Conservation (phyloP, 2,329 filamentous ascomycete species). For the Penicillium sp. region DNA sequence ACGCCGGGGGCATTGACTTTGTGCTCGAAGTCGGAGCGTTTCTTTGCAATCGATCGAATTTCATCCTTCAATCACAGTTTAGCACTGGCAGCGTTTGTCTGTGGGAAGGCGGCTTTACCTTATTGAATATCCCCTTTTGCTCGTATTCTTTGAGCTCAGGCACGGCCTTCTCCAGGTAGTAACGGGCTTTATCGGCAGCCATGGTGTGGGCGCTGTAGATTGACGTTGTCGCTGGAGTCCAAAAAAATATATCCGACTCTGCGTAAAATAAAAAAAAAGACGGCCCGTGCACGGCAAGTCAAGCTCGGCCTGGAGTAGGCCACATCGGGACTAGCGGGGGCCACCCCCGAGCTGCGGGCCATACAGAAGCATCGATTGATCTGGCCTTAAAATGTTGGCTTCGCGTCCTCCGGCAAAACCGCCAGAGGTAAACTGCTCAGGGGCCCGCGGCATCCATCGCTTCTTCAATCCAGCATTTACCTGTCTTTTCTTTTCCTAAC, state of each 20-base stretch:
- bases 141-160: slow-evolving; percentile 91
- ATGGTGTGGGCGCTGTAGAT: slow-evolving; percentile 45
- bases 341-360: neutral
- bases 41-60: slow-evolving; percentile 81
- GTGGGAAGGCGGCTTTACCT: slow-evolving; percentile 45
- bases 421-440: neutral
- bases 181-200: slow-evolving; percentile 91
- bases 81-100: neutral
- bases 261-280: slow-evolving; percentile 7
- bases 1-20: slow-evolving; percentile 78
- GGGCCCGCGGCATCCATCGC: neutral
- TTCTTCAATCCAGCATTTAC: neutral
- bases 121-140: slow-evolving; percentile 83
- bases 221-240: neutral
- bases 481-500: slow-evolving; percentile 16
- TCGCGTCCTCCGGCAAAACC: neutral
- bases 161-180: slow-evolving; percentile 87
- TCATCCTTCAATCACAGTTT: slow-evolving; percentile 65
- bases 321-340: neutral
- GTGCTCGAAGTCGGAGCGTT: slow-evolving; percentile 91
- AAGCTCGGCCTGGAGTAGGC: neutral
- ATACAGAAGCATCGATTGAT: slow-evolving; percentile 8
- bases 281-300: neutral
- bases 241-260: neutral
- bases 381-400: neutral